These are phyloP conservation scores for Ophiosphaerella herpotricha DNA, from an alignment of 2,329 filamentous ascomycete genomes.

Conservation along the genomic window DNA sequence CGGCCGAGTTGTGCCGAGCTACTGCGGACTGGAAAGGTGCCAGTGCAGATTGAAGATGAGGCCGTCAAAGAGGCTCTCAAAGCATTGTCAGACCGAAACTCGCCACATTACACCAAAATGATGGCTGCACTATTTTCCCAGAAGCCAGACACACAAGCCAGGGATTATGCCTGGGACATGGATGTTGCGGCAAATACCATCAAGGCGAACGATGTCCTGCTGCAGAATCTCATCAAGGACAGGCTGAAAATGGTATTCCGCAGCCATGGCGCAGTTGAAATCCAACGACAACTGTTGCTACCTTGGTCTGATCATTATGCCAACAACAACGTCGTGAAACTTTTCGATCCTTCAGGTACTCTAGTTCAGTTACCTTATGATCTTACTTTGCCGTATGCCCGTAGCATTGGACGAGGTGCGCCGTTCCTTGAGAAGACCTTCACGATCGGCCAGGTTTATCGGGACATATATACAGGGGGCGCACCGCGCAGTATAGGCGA, in stretches of 20 bases:
- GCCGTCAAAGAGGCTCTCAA: constrained; percentile 82
- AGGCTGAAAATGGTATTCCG: constrained; percentile 79
- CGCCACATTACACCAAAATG: constrained; percentile 88
- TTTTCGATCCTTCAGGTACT: constrained; percentile 84
- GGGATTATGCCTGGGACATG: constrained; percentile 65
- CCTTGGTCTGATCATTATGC: constrained; percentile 81
- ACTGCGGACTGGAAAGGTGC: constrained; percentile 82
- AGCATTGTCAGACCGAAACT: constrained; percentile 78
- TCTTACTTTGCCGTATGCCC: constrained; percentile 84
- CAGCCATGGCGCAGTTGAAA: constrained; percentile 86
- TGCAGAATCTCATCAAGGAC: constrained; percentile 75
- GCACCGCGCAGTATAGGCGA: constrained; percentile 84
- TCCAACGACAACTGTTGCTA: constrained; percentile 74
- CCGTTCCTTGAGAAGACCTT: constrained; percentile 75
- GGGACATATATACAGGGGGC: constrained; percentile 76
- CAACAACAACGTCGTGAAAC: constrained; percentile 69
- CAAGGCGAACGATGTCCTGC: constrained; percentile 62
- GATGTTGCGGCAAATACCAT: constrained; percentile 38
- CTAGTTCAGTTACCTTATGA: constrained; percentile 94
- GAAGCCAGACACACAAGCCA: constrained; percentile 72
- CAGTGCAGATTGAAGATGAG: constrained; percentile 90
- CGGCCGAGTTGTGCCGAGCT: constrained; percentile 83
- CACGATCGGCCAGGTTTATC: constrained; percentile 85
- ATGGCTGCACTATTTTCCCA: constrained; percentile 82
- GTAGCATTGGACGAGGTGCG: constrained; percentile 74